phyloP scores from a whole-genome alignment of 1,284 basidiomycete species.

The Austroboletus olivaceoglutinosus region DNA sequence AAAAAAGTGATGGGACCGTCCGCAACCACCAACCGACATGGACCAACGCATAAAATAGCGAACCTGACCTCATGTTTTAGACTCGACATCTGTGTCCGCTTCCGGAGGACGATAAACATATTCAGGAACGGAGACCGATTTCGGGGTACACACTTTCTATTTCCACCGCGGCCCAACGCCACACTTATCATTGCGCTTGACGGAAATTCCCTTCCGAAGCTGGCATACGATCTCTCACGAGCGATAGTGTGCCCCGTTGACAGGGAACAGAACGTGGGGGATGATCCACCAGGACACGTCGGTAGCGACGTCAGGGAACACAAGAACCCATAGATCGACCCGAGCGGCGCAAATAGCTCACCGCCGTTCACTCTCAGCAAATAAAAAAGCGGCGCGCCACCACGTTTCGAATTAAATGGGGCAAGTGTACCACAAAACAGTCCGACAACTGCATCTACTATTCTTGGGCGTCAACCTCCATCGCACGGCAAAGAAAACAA shows the following conservation, averaged over 20 bases:
- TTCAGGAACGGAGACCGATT: background rate
- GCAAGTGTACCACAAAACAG: slow-evolving; percentile 19
- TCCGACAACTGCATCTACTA: slow-evolving; percentile 29
- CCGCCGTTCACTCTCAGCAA: background rate
- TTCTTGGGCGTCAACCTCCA: slow-evolving; percentile 10
- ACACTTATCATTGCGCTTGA: too few species aligned
- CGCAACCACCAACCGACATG: background rate
- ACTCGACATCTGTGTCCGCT: background rate
- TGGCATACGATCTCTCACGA: background rate
- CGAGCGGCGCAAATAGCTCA: background rate
- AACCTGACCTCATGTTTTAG: background rate
- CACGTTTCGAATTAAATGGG: slow-evolving; percentile 20
- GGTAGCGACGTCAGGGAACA: too few species aligned
- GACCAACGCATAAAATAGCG: background rate
- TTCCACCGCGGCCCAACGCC: too few species aligned
- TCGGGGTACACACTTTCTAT: too few species aligned
- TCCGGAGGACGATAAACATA: background rate
- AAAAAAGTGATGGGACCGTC: background rate
- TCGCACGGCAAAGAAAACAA: background rate
- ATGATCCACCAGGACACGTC: background rate
- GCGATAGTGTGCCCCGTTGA: background rate
- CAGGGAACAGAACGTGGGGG: too few species aligned
- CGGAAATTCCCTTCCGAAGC: background rate
- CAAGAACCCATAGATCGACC: background rate
- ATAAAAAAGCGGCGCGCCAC: background rate